phyloP scores from a whole-genome alignment of 2,329 filamentous ascomycete genomes.

The Chaetomium globosum region DNA sequence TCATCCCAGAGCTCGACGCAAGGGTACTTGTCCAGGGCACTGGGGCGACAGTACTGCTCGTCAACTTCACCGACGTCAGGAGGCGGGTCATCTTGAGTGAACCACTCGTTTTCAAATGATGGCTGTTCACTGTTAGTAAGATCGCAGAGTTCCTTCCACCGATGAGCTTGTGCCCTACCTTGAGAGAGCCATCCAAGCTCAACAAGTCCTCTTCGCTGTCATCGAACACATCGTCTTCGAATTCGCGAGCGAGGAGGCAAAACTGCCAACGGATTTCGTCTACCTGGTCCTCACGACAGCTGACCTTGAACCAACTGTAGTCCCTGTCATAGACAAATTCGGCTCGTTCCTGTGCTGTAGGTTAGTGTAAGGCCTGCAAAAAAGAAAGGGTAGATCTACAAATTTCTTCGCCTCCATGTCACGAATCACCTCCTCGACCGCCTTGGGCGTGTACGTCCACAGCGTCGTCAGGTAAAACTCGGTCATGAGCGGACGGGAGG shows the following conservation, averaged over 20 bases:
- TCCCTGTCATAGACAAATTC: conserved; percentile 36
- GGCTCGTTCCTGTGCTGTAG: conserved; percentile 26
- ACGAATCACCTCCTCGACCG: conserved; percentile 33
- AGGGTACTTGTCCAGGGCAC: conserved; percentile 4
- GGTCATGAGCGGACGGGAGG: neutral
- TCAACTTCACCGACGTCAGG: neutral
- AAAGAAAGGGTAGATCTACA: conserved; percentile 20
- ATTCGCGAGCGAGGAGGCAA: conserved; percentile 10
- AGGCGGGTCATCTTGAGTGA: neutral
- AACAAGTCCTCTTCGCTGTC: conserved; percentile 12
- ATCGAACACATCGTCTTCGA: conserved; percentile 28
- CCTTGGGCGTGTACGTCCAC: conserved; percentile 37
- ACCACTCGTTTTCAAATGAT: conserved; percentile 29
- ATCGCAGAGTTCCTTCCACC: neutral
- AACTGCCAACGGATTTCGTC: conserved; percentile 30
- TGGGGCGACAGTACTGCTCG: conserved; percentile 11
- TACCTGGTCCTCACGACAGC: conserved; percentile 28
- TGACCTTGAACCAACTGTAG: conserved; percentile 36
- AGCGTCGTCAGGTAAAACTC: conserved; percentile 39
- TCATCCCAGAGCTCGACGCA: conserved; percentile 34
- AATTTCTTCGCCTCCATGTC: conserved; percentile 26
- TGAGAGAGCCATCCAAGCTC: conserved; percentile 13
- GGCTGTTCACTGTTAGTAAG: conserved; percentile 12
- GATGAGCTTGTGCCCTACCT: neutral
- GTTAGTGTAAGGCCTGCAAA: neutral